Evolutionary conservation across 139 green algal genomes (phyloP).

Genomic region (Auxenochlorella protothecoides): DNA sequence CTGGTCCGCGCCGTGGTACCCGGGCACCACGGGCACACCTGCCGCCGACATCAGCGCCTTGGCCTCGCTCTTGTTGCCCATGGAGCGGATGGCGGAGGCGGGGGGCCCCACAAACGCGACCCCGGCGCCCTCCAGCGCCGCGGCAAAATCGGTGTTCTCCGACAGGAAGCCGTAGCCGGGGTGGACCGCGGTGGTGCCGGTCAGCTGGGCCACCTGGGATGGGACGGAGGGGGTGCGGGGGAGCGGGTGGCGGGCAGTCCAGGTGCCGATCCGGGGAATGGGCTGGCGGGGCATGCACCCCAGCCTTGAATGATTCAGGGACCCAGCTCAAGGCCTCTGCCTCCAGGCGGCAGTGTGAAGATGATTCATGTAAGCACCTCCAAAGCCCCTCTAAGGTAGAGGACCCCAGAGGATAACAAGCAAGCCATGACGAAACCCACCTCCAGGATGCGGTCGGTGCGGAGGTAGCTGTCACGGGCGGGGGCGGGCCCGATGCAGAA

Average conservation of each 20-base stretch:
- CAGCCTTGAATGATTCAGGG: not conserved
- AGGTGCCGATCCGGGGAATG: too few species aligned
- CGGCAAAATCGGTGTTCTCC: slow-evolving; percentile 54
- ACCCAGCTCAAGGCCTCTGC: not conserved
- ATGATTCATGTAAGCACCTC: not conserved
- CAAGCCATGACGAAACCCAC: slow-evolving; percentile 2
- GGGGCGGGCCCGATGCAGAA: slow-evolving; percentile 66
- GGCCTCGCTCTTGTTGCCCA: slow-evolving; percentile 60
- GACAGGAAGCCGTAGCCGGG: slow-evolving; percentile 80
- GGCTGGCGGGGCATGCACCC: too few species aligned
- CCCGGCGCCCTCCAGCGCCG: slow-evolving; percentile 35
- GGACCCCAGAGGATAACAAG: too few species aligned
- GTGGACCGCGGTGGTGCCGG: slow-evolving; percentile 59
- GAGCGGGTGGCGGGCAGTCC: too few species aligned
- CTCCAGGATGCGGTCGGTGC: slow-evolving; percentile 50
- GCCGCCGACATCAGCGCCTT: slow-evolving; percentile 67
- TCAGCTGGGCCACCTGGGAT: slow-evolving; percentile 24
- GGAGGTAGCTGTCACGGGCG: slow-evolving; percentile 68
- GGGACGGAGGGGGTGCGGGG: too few species aligned
- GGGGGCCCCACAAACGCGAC: slow-evolving; percentile 67
- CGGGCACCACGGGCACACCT: slow-evolving; percentile 74
- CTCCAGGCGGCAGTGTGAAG: not conserved
- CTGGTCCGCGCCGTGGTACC: slow-evolving; percentile 70
- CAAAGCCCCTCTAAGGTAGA: not conserved
- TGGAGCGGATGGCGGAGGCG: slow-evolving; percentile 46